Conservation (phyloP, 768 basidiomycete species). For the Coprinopsis cinerea region DNA sequence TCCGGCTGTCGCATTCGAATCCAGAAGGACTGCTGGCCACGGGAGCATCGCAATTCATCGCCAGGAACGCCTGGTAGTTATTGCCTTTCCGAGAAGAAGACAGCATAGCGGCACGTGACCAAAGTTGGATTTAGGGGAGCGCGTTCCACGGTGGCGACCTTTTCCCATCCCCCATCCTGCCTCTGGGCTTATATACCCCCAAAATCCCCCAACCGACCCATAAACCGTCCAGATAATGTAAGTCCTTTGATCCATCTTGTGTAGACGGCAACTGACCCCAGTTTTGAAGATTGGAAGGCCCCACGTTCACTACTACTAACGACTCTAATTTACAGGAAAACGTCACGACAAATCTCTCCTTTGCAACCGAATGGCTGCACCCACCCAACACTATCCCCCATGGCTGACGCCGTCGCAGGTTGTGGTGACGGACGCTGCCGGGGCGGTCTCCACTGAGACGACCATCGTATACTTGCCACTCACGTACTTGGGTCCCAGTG, state of each 20-base stretch:
- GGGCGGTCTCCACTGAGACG: slow-evolving; percentile 50
- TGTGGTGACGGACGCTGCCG: slow-evolving; percentile 46
- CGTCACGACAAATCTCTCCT: slow-evolving; percentile 16
- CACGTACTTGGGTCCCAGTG: slow-evolving; percentile 80
- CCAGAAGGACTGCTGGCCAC: too few relatives aligned
- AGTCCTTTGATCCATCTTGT: slow-evolving; percentile 4
- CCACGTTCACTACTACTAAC: slow-evolving; percentile 46
- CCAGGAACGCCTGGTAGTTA: too few relatives aligned
- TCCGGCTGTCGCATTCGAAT: too few relatives aligned
- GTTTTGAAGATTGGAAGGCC: slow-evolving; percentile 20
- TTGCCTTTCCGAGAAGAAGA: too few relatives aligned
- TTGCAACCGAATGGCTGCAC: slow-evolving; percentile 43
- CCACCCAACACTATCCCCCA: slow-evolving; percentile 62
- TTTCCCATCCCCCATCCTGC: slow-evolving; percentile 15
- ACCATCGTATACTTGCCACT: slow-evolving; percentile 58
- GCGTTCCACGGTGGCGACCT: background rate
- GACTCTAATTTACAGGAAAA: slow-evolving; percentile 22
- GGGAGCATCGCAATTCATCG: too few relatives aligned
- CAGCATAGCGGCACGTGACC: too few relatives aligned
- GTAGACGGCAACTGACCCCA: background rate
- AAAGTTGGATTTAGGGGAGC: slow-evolving; percentile 4
- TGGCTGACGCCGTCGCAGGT: slow-evolving; percentile 63
- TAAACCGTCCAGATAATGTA: too few relatives aligned
- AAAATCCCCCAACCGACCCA: slow-evolving; percentile 20
- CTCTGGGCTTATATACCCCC: slow-evolving; percentile 11